These are phyloP conservation scores for Macrolepiota fuliginosa DNA, from an alignment of 768 basidiomycete species.

Conservation along the genomic window DNA sequence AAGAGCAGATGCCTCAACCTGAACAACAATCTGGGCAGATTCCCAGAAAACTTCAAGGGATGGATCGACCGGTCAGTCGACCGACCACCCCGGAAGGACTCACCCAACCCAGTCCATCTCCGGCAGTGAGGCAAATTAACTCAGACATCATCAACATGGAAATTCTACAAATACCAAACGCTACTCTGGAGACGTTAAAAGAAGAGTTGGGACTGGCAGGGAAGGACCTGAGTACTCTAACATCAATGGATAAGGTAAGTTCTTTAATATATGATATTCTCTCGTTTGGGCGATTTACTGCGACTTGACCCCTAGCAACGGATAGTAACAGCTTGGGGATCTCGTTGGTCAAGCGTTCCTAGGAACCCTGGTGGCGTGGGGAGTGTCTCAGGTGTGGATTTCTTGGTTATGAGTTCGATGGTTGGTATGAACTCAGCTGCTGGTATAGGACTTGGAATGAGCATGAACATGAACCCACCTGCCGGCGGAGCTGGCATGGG, in stretches of 20 bases:
- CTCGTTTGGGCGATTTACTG: neutral
- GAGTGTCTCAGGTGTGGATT: neutral
- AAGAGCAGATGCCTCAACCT: constrained; percentile 30
- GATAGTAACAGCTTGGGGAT: constrained; percentile 24
- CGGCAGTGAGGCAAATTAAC: constrained; percentile 39
- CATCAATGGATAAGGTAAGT: constrained; percentile 58
- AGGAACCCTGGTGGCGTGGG: constrained; percentile 12
- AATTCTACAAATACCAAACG: constrained; percentile 36
- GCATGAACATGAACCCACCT: constrained; percentile 9
- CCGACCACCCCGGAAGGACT: constrained; percentile 49
- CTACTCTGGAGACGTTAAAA: constrained; percentile 33
- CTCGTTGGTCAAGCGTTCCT: constrained; percentile 2
- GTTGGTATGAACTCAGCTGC: constrained; percentile 5
- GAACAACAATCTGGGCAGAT: constrained; percentile 18
- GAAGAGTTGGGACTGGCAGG: constrained; percentile 41
- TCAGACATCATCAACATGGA: constrained; percentile 36
- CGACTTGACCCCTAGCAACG: constrained; percentile 27
- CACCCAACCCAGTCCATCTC: constrained; percentile 57
- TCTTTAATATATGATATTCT: constrained; percentile 5
- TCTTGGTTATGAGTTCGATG: constrained; percentile 11
- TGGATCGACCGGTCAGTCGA: constrained; percentile 58
- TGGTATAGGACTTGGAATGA: constrained; percentile 11
- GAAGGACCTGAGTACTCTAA: constrained; percentile 43
- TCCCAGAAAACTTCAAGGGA: constrained; percentile 28
- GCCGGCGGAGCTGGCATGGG: constrained; percentile 7